phyloP scores from a whole-genome alignment of 257 asterid species.

The Asclepias syriaca region DNA sequence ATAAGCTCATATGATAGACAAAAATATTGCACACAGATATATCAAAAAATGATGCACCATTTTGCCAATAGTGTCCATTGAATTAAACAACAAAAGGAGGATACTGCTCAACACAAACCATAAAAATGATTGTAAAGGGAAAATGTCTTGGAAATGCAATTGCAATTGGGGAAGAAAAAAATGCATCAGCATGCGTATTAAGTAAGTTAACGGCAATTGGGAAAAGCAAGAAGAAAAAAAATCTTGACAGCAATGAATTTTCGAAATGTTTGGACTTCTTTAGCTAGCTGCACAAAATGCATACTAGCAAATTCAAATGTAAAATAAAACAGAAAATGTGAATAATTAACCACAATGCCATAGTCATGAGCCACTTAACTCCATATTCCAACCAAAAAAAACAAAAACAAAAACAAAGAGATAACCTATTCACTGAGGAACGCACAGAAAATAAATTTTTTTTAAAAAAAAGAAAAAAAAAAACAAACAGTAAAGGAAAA shows the following conservation, averaged over 20 bases:
- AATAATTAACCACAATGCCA: conserved; percentile 6
- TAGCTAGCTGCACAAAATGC: background rate
- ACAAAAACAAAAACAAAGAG: background rate
- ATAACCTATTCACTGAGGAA: background rate
- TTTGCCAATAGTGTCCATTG: background rate
- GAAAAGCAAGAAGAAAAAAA: background rate
- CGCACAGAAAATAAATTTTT: background rate
- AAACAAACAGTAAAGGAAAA: background rate
- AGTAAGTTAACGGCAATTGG: background rate
- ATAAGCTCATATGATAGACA: background rate
- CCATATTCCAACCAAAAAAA: background rate
- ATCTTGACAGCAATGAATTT: background rate
- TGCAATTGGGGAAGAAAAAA: background rate
- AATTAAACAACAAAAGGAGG: background rate
- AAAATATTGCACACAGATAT: background rate
- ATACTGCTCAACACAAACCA: background rate
- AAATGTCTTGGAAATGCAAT: background rate
- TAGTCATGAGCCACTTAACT: background rate
- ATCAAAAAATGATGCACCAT: background rate
- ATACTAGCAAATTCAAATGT: background rate
- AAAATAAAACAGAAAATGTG: conserved; percentile 5
- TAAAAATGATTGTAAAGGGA: background rate
- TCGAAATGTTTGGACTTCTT: background rate
- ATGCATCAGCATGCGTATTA: background rate
- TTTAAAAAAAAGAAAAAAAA: too few species aligned